phyloP scores from a whole-genome alignment of 768 basidiomycete species.

The Leccinum aurantiacum region DNA sequence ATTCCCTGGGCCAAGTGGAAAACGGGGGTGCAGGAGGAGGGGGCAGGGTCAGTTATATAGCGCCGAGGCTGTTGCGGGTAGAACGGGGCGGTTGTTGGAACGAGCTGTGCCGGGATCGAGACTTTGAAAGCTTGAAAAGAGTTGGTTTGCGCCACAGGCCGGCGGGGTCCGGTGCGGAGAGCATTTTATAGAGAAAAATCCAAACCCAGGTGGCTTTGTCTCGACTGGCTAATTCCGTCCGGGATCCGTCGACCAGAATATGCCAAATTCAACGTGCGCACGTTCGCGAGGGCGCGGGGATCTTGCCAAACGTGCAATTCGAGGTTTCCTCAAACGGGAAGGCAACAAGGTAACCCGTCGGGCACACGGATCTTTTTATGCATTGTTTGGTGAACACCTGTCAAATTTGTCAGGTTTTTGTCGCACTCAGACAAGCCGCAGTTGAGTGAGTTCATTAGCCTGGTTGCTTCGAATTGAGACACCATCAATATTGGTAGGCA shows the following conservation, averaged over 20 bases:
- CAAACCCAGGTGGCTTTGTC: neutral
- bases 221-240: neutral
- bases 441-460: neutral
- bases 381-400: slow-evolving; percentile 2
- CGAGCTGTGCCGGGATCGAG: neutral
- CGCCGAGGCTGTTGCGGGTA: neutral
- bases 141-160: neutral
- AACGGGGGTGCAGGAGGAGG: neutral
- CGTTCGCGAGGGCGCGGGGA: slow-evolving; percentile 9
- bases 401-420: slow-evolving; percentile 11
- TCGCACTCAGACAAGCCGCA: neutral
- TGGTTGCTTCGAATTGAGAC: slow-evolving; percentile 4
- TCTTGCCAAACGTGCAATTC: slow-evolving; percentile 10
- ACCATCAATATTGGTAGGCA: slow-evolving; percentile 12
- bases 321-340: neutral
- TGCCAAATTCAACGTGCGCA: slow-evolving; percentile 1
- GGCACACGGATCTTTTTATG: neutral
- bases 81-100: neutral
- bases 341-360: neutral
- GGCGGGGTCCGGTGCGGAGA: neutral
- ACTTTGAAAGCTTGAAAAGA: neutral
- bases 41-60: neutral
- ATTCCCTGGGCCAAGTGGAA: neutral
- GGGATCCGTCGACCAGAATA: neutral
- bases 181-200: neutral